Evolutionary conservation across 305 asterid species (phyloP).

Genomic region (Lippia alba): DNA sequence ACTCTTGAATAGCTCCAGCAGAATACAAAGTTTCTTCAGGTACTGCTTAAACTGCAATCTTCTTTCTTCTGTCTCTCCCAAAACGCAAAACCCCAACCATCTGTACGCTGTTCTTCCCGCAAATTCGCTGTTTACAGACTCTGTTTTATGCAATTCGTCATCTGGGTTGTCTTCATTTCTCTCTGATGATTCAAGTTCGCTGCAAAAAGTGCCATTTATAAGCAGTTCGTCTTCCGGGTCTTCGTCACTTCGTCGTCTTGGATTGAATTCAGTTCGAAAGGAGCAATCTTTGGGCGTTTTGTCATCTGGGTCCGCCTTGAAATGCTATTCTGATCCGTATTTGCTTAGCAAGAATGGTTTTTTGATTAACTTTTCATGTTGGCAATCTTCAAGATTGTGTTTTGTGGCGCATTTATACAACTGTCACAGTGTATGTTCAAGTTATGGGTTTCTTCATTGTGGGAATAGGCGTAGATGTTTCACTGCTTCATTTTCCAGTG

Average conservation of each 20-base stretch:
- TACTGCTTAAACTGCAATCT: constrained; percentile 32
- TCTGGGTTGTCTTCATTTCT: constrained; percentile 30
- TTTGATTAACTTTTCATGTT: constrained; percentile 16
- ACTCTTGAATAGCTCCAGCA: constrained; percentile 20
- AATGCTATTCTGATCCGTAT: constrained; percentile 10
- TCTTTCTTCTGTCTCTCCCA: constrained; percentile 28
- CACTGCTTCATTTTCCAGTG: constrained; percentile 34
- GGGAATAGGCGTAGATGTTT: constrained; percentile 30
- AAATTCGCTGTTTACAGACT: constrained; percentile 3
- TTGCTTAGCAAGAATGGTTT: constrained; percentile 21
- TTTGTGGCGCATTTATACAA: constrained; percentile 7
- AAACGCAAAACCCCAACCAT: constrained; percentile 39
- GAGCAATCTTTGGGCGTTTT: constrained; percentile 9
- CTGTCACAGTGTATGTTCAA: constrained; percentile 1
- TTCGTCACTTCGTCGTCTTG: constrained; percentile 22
- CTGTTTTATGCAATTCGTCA: constrained; percentile 33
- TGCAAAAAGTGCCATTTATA: constrained; percentile 15
- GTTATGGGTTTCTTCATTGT: constrained; percentile 15
- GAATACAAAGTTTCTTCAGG: constrained; percentile 32
- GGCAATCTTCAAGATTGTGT: constrained; percentile 30
- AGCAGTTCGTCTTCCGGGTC: constrained; percentile 26
- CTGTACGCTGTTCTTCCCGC: constrained; percentile 14
- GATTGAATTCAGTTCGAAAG: constrained; percentile 1
- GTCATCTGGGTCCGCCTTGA: constrained; percentile 19
- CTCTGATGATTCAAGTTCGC: constrained; percentile 14